These are phyloP conservation scores for Pulveroboletus sp. DNA, from an alignment of 768 basidiomycete species.

Conservation along the genomic window DNA sequence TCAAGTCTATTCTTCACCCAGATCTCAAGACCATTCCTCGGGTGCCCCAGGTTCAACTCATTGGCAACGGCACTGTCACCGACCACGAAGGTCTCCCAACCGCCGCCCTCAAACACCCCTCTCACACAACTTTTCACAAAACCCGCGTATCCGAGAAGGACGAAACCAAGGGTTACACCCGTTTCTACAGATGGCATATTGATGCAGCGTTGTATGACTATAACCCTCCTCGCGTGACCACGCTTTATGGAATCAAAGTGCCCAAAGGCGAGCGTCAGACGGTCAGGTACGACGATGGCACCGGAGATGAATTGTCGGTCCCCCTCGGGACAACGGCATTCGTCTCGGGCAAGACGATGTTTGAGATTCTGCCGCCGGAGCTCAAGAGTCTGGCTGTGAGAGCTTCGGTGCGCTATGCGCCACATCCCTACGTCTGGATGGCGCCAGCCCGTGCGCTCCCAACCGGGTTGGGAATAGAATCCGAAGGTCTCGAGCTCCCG, in stretches of 20 bases:
- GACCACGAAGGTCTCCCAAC: slow-evolving; percentile 76
- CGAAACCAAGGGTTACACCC: slow-evolving; percentile 70
- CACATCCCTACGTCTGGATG: slow-evolving; percentile 93
- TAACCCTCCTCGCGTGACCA: slow-evolving; percentile 78
- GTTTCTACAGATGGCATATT: slow-evolving; percentile 92
- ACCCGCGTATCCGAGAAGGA: slow-evolving; percentile 68
- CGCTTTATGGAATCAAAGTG: slow-evolving; percentile 73
- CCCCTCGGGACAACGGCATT: slow-evolving; percentile 88
- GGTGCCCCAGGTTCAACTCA: slow-evolving; percentile 86
- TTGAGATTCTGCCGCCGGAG: slow-evolving; percentile 65
- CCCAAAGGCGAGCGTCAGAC: slow-evolving; percentile 62
- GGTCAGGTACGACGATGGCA: slow-evolving; percentile 79
- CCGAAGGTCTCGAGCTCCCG: slow-evolving; percentile 67
- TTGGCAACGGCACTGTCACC: slow-evolving; percentile 80
- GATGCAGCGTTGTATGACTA: slow-evolving; percentile 80
- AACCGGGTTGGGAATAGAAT: slow-evolving; percentile 80
- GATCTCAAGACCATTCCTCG: slow-evolving; percentile 89
- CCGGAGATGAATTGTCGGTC: slow-evolving; percentile 75
- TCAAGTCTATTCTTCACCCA: slow-evolving; percentile 80
- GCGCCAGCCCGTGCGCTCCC: slow-evolving; percentile 64
- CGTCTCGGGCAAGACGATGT: slow-evolving; percentile 78
- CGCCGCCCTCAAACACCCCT: slow-evolving; percentile 80
- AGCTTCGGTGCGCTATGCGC: slow-evolving; percentile 69
- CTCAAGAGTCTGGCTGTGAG: slow-evolving; percentile 80
- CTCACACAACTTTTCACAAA: slow-evolving; percentile 85